These are phyloP conservation scores for Talaromyces thailandensis DNA, from an alignment of 495 filamentous ascomycete genomes.

Conservation along the genomic window DNA sequence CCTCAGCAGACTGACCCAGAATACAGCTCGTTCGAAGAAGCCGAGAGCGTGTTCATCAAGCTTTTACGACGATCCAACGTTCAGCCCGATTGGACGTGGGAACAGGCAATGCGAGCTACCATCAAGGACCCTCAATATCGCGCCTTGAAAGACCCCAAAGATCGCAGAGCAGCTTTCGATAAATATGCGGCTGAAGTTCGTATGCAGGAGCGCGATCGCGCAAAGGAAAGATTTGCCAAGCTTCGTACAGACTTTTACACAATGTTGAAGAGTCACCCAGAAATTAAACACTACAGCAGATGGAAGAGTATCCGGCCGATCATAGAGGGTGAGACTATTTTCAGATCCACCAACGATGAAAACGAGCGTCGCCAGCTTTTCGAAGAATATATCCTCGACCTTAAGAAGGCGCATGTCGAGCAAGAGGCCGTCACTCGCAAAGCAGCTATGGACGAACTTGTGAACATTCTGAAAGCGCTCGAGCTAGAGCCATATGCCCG, in stretches of 20 bases:
- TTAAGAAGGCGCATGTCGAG: constrained; percentile 70
- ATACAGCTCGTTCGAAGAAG: constrained; percentile 80
- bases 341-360: constrained; percentile 83
- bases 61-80: constrained; percentile 78
- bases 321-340: constrained; percentile 91
- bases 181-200: constrained; percentile 90
- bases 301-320: constrained; percentile 96
- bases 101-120: constrained; percentile 77
- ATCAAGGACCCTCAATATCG: constrained; percentile 93
- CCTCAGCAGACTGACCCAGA: constrained; percentile 67
- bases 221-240: constrained; percentile 90
- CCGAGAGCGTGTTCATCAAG: constrained; percentile 89
- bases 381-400: constrained; percentile 81
- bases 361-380: constrained; percentile 86
- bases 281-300: constrained; percentile 95
- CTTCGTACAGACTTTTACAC: constrained; percentile 87
- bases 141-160: constrained; percentile 85
- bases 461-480: constrained; percentile 70
- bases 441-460: constrained; percentile 78
- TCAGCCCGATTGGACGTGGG: constrained; percentile 87
- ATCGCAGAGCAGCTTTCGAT: constrained; percentile 87
- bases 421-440: constrained; percentile 62
- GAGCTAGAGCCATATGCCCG: constrained; percentile 88
- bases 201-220: constrained; percentile 87
- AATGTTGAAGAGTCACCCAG: constrained; percentile 93